Conservation (phyloP, 768 basidiomycete species). For the Cystofilobasidium capitatum region DNA sequence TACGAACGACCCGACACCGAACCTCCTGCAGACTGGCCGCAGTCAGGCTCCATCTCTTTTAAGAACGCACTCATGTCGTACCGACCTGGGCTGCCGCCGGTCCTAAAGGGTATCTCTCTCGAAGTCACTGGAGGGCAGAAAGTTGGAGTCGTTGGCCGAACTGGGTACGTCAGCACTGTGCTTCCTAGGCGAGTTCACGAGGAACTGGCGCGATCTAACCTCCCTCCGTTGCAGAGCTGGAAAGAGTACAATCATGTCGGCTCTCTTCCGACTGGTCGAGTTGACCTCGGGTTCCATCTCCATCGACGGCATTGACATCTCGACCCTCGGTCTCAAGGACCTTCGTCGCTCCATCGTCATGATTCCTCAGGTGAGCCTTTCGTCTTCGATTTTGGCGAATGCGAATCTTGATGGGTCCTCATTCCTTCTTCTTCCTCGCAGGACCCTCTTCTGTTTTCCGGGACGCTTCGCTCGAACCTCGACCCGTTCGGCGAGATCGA, state of each 20-base stretch:
- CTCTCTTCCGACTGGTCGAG: conserved; percentile 57
- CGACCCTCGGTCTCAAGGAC: conserved; percentile 66
- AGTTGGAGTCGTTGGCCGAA: conserved; percentile 50
- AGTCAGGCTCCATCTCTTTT: conserved; percentile 51
- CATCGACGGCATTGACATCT: conserved; percentile 78
- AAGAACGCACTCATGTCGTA: conserved; percentile 59
- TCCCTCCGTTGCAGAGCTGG: conserved; percentile 62
- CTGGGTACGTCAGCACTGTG: conserved; percentile 50
- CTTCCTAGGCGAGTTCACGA: too few species aligned
- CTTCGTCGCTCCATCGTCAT: conserved; percentile 41
- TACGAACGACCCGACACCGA: conserved; percentile 45
- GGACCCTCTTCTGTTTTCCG: conserved; percentile 37
- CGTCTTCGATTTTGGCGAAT: conserved; percentile 41
- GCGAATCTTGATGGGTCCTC: neutral
- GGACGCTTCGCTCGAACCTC: conserved; percentile 62
- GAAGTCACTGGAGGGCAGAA: conserved; percentile 67
- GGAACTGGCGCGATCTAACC: too few species aligned
- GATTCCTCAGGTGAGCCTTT: conserved; percentile 34
- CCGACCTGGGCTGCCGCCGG: conserved; percentile 72
- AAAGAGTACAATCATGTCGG: conserved; percentile 82
- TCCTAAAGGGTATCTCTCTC: conserved; percentile 71
- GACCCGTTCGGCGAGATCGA: conserved; percentile 79
- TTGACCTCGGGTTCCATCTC: conserved; percentile 59
- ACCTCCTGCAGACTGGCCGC: conserved; percentile 62
- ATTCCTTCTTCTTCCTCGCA: neutral